Percentiles rank a stretch among this genome's conserved stretches.
These are phyloP conservation scores for Backusella circina DNA, from an alignment of 192 early-diverging fungal genomes.

Conservation along the genomic window DNA sequence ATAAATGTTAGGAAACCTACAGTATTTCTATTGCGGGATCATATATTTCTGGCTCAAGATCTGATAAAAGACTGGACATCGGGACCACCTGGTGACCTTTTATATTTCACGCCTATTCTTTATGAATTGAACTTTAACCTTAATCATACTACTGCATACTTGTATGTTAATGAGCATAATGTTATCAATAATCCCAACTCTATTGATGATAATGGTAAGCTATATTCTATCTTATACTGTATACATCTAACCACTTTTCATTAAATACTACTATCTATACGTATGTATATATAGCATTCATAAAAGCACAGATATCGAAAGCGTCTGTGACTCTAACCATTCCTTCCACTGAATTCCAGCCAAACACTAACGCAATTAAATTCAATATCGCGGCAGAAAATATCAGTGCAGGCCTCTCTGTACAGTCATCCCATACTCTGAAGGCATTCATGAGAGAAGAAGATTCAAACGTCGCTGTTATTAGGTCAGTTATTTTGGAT, in stretches of 20 bases:
- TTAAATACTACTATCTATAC: background rate
- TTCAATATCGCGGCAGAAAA: constrained; percentile 56
- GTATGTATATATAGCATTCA: constrained; percentile 5
- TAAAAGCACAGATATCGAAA: constrained; percentile 27
- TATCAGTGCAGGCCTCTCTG: constrained; percentile 40
- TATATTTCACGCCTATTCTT: constrained; percentile 66
- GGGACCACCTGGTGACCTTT: constrained; percentile 43
- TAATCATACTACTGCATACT: constrained; percentile 47
- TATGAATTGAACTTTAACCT: constrained; percentile 56
- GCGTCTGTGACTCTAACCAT: constrained; percentile 40
- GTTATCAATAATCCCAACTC: constrained; percentile 71
- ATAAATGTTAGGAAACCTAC: constrained; percentile 37
- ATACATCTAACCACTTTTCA: background rate
- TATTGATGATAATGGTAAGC: constrained; percentile 68
- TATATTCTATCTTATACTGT: background rate
- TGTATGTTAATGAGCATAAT: constrained; percentile 75
- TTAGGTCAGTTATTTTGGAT: constrained; percentile 37
- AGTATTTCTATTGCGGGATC: constrained; percentile 66
- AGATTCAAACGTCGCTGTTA: constrained; percentile 42
- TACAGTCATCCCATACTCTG: constrained; percentile 61
- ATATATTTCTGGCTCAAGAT: constrained; percentile 72
- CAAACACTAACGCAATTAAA: constrained; percentile 45
- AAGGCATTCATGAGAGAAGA: constrained; percentile 58
- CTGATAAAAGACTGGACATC: constrained; percentile 67
- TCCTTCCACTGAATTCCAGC: constrained; percentile 56